These are phyloP conservation scores for Populus hybrid DNA, from an alignment of 441 rosid species.

Conservation along the genomic window DNA sequence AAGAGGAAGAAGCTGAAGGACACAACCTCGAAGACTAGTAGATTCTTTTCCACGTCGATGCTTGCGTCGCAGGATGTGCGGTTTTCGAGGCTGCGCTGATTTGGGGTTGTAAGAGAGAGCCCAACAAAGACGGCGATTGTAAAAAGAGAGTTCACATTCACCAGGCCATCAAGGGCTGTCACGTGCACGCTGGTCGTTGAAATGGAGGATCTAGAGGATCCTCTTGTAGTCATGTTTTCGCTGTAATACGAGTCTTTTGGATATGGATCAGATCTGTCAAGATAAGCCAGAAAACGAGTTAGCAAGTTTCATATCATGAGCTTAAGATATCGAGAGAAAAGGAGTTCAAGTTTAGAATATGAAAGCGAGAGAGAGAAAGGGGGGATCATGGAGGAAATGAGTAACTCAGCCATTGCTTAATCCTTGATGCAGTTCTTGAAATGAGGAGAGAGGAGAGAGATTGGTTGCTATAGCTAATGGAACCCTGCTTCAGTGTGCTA, in stretches of 20 bases:
- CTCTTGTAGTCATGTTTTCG: conserved; percentile 22
- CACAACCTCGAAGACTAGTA: conserved; percentile 78
- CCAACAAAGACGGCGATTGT: conserved; percentile 94
- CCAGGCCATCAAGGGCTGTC: conserved; percentile 88
- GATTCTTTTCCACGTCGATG: conserved; percentile 56
- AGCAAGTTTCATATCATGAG: neutral
- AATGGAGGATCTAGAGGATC: conserved; percentile 25
- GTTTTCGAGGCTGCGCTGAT: conserved; percentile 76
- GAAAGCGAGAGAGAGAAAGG: neutral
- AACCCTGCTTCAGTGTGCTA: neutral
- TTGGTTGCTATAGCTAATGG: neutral
- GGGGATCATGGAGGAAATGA: neutral
- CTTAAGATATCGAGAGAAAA: neutral
- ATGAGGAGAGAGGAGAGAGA: neutral
- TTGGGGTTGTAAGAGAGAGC: conserved; percentile 70
- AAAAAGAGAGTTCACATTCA: conserved; percentile 92
- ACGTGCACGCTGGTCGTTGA: conserved; percentile 87
- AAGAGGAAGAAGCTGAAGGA: conserved; percentile 90
- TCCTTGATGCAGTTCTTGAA: neutral
- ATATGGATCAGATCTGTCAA: conserved; percentile 42
- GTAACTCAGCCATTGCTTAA: conserved; percentile 23
- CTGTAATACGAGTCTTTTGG: conserved; percentile 44
- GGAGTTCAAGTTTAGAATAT: neutral
- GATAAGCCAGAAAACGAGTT: neutral
- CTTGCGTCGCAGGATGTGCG: conserved; percentile 61